phyloP scores from a whole-genome alignment of 1,284 basidiomycete species.

The Ustilago lituana region DNA sequence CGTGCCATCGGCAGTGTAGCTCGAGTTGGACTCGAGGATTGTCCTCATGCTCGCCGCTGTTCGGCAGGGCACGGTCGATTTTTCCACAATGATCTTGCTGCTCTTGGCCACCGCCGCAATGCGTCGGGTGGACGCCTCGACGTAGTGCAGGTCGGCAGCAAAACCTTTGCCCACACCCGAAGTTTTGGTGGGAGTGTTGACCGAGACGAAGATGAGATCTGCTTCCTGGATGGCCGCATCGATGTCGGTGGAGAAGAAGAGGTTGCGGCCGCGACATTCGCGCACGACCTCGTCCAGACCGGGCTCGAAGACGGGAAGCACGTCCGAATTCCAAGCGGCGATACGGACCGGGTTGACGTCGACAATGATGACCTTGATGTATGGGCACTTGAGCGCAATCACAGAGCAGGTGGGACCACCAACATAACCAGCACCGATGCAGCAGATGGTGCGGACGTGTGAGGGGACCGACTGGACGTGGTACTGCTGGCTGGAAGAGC shows the following conservation, averaged over 20 bases:
- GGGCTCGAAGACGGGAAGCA: constrained; percentile 93
- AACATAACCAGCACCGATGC: constrained; percentile 92
- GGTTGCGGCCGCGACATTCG: constrained; percentile 86
- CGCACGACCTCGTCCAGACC: constrained; percentile 94
- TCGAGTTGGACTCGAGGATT: constrained; percentile 95
- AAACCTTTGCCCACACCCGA: constrained; percentile 94
- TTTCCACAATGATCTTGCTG: constrained; percentile 98
- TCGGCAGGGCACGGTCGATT: constrained; percentile 97
- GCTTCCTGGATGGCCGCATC: constrained; percentile 92
- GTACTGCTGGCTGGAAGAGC: constrained; percentile 27
- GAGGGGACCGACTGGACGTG: constrained; percentile 34
- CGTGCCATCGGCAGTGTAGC: constrained; percentile 71
- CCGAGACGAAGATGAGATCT: constrained; percentile 78
- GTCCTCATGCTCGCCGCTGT: constrained; percentile 99
- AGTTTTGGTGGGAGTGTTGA: constrained; percentile 99
- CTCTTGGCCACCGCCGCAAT: constrained; percentile 90
- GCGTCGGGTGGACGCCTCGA: constrained; percentile 89
- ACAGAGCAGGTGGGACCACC: constrained; percentile 84
- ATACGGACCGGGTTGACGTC: constrained; percentile 94
- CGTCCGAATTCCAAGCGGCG: constrained; percentile 88
- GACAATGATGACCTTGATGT: constrained; percentile 95
- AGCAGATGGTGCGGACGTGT: constrained; percentile 66
- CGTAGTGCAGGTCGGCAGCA: constrained; percentile 82
- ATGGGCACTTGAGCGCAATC: constrained; percentile 91
- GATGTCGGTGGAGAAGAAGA: constrained; percentile 96